These are phyloP conservation scores for Trypanosoma theileri DNA, from an alignment of 208 protist species.

Conservation along the genomic window DNA sequence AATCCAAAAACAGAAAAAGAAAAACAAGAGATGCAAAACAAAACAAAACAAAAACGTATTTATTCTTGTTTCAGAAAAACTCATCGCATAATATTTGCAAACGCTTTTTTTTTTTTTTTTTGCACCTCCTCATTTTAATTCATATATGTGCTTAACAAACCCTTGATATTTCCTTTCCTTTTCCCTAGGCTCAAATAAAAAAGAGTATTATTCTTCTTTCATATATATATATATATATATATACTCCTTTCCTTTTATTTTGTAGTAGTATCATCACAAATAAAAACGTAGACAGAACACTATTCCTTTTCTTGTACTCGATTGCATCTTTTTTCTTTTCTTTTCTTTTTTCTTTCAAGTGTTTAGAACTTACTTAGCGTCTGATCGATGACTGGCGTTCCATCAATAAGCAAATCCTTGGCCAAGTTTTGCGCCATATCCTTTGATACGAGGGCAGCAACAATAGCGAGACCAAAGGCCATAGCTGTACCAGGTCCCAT, in stretches of 20 bases:
- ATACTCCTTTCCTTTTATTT: background rate
- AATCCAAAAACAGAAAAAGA: constrained; percentile 15
- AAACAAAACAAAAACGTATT: too few species aligned
- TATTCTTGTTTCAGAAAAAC: too few species aligned
- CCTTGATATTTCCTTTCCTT: too few species aligned
- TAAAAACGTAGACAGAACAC: background rate
- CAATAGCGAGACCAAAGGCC: constrained; percentile 78
- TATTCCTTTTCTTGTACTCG: background rate
- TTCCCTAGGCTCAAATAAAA: too few species aligned
- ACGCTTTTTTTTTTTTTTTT: too few species aligned
- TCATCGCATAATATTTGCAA: too few species aligned
- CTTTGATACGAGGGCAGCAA: constrained; percentile 55
- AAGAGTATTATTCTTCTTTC: background rate
- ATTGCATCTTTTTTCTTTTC: background rate
- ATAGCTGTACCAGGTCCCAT: constrained; percentile 83
- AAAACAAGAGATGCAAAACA: background rate
- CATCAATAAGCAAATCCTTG: constrained; percentile 72
- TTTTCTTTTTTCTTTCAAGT: background rate
- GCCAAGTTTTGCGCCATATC: constrained; percentile 65
- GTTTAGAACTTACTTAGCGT: constrained; percentile 25
- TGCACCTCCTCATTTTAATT: too few species aligned
- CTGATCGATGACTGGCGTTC: constrained; percentile 29
- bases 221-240: background rate
- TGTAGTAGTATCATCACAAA: background rate
- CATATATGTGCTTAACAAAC: too few species aligned